Conservation (phyloP, 371 early-diverging fungal species). For the Mortierella sp. region DNA sequence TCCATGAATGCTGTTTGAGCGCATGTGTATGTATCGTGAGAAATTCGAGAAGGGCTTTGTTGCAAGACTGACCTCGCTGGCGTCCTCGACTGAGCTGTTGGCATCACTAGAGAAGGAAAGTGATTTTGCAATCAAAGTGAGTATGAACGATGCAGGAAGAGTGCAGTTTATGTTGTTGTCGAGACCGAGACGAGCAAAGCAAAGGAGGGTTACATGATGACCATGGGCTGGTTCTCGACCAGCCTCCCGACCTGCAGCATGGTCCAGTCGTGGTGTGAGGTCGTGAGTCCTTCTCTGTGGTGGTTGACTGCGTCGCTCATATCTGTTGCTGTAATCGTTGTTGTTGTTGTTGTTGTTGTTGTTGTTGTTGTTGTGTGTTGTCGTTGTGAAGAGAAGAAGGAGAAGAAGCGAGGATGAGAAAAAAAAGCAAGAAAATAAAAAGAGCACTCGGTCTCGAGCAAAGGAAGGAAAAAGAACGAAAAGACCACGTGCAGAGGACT, state of each 20-base stretch:
- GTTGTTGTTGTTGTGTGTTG: not conserved
- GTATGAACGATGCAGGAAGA: not conserved
- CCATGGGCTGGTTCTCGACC: constrained; percentile 65
- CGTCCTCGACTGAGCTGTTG: constrained; percentile 54
- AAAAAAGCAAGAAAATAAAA: not conserved
- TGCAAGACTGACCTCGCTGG: constrained; percentile 50
- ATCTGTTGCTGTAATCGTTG: not conserved
- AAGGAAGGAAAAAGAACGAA: too few species aligned
- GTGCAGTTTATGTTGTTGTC: not conserved
- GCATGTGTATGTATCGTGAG: not conserved
- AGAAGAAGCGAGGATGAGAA: not conserved
- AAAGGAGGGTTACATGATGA: constrained; percentile 63
- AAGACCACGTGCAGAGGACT: too few species aligned
- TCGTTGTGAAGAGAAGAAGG: not conserved
- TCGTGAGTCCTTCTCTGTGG: constrained; percentile 74
- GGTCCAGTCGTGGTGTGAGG: constrained; percentile 68
- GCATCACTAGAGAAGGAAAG: constrained; percentile 40
- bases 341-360: not conserved
- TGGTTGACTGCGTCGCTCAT: constrained; percentile 20
- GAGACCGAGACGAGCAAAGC: not conserved
- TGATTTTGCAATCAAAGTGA: not conserved
- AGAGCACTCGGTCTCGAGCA: too few species aligned
- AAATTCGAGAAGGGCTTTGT: not conserved
- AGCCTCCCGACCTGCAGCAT: constrained; percentile 66
- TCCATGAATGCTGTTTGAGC: not conserved